A percentile compares a stretch with the other conserved stretches of the same genome.
These are phyloP conservation scores for Saccharum spontaneum DNA, from an alignment of 176 grass and related monocot species.

Conservation along the genomic window DNA sequence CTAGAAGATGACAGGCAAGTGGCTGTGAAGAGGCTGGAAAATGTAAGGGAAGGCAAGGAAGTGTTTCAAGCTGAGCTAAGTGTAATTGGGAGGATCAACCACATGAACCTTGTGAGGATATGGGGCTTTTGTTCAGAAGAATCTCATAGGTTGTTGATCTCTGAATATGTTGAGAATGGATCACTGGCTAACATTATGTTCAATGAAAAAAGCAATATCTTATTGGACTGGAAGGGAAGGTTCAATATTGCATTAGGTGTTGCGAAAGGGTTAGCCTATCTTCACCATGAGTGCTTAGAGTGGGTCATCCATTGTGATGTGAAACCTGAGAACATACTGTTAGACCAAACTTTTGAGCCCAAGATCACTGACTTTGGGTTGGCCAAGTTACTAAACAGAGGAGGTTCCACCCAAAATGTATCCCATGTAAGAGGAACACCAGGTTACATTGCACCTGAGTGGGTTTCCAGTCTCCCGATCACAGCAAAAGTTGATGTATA, in stretches of 20 bases:
- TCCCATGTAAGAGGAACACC: slow-evolving; percentile 21
- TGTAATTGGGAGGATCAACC: slow-evolving; percentile 36
- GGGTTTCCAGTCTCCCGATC: slow-evolving; percentile 25
- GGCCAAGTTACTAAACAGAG: slow-evolving; percentile 13
- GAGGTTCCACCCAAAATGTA: background rate
- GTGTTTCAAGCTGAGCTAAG: slow-evolving; percentile 34
- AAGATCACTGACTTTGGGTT: slow-evolving; percentile 34
- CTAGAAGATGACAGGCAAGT: background rate
- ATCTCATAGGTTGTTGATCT: slow-evolving; percentile 39
- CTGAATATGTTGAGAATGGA: slow-evolving; percentile 48
- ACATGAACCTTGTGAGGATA: slow-evolving; percentile 50
- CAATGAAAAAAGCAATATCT: slow-evolving; percentile 6
- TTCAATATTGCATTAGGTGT: slow-evolving; percentile 18
- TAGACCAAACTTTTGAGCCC: slow-evolving; percentile 16
- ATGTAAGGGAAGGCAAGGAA: slow-evolving; percentile 19
- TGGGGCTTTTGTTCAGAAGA: slow-evolving; percentile 48
- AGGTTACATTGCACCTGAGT: slow-evolving; percentile 38
- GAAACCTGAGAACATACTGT: slow-evolving; percentile 37
- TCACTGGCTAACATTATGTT: slow-evolving; percentile 47
- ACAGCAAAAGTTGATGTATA: slow-evolving; percentile 36
- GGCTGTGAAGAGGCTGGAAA: slow-evolving; percentile 22
- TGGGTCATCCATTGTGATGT: slow-evolving; percentile 57
- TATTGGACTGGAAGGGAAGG: slow-evolving; percentile 35
- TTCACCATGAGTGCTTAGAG: slow-evolving; percentile 53
- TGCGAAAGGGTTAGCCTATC: slow-evolving; percentile 48